A percentile compares a stretch with the other conserved stretches of the same genome.
Evolutionary conservation across 768 basidiomycete genomes (phyloP).

Genomic region (Rhizopogon vinicolor): DNA sequence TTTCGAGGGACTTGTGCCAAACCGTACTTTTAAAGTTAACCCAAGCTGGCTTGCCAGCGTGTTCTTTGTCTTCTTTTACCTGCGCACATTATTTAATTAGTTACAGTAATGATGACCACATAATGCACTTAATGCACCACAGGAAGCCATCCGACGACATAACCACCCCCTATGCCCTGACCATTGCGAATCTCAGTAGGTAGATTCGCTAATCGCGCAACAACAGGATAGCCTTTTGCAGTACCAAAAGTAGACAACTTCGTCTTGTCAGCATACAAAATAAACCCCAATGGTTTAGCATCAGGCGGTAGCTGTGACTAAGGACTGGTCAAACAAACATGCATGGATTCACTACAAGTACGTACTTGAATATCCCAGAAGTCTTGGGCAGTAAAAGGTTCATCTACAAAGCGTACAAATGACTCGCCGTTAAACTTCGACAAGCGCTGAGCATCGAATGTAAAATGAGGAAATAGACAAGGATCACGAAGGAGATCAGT

Average conservation of each 20-base stretch:
- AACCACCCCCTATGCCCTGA: constrained; percentile 6
- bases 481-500: constrained; percentile 22
- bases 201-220: constrained; percentile 12
- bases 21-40: constrained; percentile 7
- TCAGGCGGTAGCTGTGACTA: too few relatives aligned
- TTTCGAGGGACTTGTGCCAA: constrained; percentile 6
- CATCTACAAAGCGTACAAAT: constrained; percentile 8
- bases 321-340: too few relatives aligned
- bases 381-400: too few relatives aligned
- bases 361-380: too few relatives aligned
- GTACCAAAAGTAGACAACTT: constrained; percentile 14
- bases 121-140: not conserved
- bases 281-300: not conserved
- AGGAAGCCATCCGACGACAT: constrained; percentile 15
- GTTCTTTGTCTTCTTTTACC: constrained; percentile 5
- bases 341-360: too few relatives aligned
- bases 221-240: constrained; percentile 12
- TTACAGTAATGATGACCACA: too few relatives aligned
- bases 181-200: constrained; percentile 10
- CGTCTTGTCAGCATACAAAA: constrained; percentile 29
- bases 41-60: not conserved
- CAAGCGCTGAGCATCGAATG: constrained; percentile 27
- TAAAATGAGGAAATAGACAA: constrained; percentile 15
- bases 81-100: not conserved
- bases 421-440: constrained; percentile 22